Conservation (phyloP, 2,329 filamentous ascomycete genomes). For the Aureobasidium sp. region DNA sequence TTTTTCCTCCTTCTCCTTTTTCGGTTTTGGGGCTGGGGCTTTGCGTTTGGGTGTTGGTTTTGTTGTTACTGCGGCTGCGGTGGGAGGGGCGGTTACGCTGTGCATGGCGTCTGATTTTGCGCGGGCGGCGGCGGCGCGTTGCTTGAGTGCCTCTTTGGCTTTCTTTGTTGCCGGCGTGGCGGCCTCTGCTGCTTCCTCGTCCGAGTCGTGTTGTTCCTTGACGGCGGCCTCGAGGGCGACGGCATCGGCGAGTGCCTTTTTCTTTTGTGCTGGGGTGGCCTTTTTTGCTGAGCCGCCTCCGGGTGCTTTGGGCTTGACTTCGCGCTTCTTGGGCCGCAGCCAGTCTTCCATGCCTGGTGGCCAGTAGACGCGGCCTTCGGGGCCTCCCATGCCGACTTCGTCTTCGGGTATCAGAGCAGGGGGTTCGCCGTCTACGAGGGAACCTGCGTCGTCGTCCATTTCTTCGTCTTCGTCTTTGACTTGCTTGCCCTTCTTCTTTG, state of each 20-base stretch:
- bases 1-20: slow-evolving; percentile 30
- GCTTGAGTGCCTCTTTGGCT: slow-evolving; percentile 29
- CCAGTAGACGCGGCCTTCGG: slow-evolving; percentile 80
- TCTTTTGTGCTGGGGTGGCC: slow-evolving; percentile 18
- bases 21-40: slow-evolving; percentile 17
- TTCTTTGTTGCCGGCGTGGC: slow-evolving; percentile 35
- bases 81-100: slow-evolving; percentile 13
- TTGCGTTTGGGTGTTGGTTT: slow-evolving; percentile 20
- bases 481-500: slow-evolving; percentile 38
- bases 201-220: slow-evolving; percentile 23
- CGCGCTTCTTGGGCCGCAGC: slow-evolving; percentile 72
- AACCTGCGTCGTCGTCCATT: slow-evolving; percentile 27
- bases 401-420: slow-evolving; percentile 50
- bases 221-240: slow-evolving; percentile 17
- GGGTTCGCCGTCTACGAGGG: slow-evolving; percentile 36
- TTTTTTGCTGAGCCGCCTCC: slow-evolving; percentile 26
- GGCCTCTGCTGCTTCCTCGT: slow-evolving; percentile 27
- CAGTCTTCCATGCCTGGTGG: slow-evolving; percentile 84
- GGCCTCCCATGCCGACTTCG: slow-evolving; percentile 80
- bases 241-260: slow-evolving; percentile 22
- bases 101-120: slow-evolving; percentile 20
- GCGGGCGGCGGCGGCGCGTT: slow-evolving; percentile 17
- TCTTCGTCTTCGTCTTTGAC: slow-evolving; percentile 33
- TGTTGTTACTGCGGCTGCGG: slow-evolving; percentile 31
- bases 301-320: slow-evolving; percentile 50